These are phyloP conservation scores for Neonectria sp. DNA, from an alignment of 2,329 filamentous ascomycete genomes.

Conservation along the genomic window DNA sequence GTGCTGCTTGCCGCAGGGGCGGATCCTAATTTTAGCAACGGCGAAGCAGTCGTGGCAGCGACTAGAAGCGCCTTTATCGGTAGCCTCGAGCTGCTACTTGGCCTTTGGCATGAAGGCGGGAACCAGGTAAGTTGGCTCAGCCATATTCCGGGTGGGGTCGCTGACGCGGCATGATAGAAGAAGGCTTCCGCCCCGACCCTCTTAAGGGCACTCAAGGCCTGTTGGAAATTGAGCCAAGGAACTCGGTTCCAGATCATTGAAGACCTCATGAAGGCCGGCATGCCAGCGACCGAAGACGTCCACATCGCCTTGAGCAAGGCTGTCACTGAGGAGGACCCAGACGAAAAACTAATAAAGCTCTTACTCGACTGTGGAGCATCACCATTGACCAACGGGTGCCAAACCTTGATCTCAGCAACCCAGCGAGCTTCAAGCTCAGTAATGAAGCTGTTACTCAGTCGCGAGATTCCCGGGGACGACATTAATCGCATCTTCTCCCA, in stretches of 20 bases:
- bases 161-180: constrained; percentile 53
- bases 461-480: constrained; percentile 59
- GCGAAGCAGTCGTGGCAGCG: constrained; percentile 70
- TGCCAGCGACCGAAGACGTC: constrained; percentile 64
- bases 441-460: constrained; percentile 60
- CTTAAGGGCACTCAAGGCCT: constrained; percentile 66
- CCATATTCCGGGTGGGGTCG: constrained; percentile 16
- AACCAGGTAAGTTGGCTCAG: constrained; percentile 56
- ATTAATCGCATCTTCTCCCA: constrained; percentile 62
- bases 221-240: constrained; percentile 65
- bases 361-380: constrained; percentile 68
- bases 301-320: constrained; percentile 66
- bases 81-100: constrained; percentile 67
- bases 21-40: constrained; percentile 68
- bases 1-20: constrained; percentile 68
- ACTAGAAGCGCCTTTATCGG: constrained; percentile 66
- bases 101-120: constrained; percentile 58
- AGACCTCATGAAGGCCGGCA: constrained; percentile 67
- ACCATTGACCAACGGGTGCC: constrained; percentile 65
- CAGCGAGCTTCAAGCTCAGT: constrained; percentile 56
- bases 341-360: constrained; percentile 62
- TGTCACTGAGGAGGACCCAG: constrained; percentile 67
- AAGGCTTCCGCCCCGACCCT: constrained; percentile 64
- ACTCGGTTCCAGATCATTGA: constrained; percentile 63
- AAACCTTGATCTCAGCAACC: constrained; percentile 66